Evolutionary conservation across 164 flowering plant species (phyloP).

Genomic region (Stephania japonica): DNA sequence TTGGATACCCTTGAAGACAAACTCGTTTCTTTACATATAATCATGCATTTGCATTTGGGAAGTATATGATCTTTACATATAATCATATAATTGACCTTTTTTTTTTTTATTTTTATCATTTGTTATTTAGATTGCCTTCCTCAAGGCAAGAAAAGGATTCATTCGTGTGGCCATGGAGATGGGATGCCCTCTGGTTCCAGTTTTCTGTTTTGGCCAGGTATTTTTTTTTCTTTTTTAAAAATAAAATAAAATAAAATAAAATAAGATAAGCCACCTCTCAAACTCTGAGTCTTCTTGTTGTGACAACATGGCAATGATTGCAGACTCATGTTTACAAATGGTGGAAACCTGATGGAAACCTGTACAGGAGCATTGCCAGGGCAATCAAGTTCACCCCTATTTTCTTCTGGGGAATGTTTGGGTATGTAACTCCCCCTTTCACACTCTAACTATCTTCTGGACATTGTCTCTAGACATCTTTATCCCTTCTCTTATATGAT

Average conservation of each 20-base stretch:
- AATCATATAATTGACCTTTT: too few relatives aligned
- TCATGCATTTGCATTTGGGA: too few relatives aligned
- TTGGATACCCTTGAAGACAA: too few relatives aligned
- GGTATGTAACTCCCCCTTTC: conserved; percentile 31
- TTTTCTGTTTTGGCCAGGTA: conserved; percentile 93
- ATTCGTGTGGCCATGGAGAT: conserved; percentile 83
- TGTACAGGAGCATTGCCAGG: conserved; percentile 46
- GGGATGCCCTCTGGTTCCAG: conserved; percentile 80
- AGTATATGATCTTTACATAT: too few relatives aligned
- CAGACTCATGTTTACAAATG: conserved; percentile 75
- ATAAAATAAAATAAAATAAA: too few relatives aligned
- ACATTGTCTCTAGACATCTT: too few relatives aligned
- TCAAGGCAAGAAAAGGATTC: conserved; percentile 78
- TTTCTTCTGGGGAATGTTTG: conserved; percentile 72
- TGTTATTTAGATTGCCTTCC: conserved; percentile 47
- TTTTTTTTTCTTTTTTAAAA: too few relatives aligned
- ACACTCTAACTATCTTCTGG: too few relatives aligned
- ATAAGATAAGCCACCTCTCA: too few relatives aligned
- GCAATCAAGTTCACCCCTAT: conserved; percentile 81
- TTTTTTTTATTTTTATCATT: too few relatives aligned
- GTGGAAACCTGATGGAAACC: conserved; percentile 79
- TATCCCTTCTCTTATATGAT: not conserved
- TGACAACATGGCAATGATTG: not conserved
- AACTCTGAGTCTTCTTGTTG: conserved; percentile 1
- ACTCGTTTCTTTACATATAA: too few relatives aligned